Evolutionary conservation across 179 eudicot species (phyloP), one percentile per base, ranked within the genome.

Genomic region (Heliamphora pulchella): DNA sequence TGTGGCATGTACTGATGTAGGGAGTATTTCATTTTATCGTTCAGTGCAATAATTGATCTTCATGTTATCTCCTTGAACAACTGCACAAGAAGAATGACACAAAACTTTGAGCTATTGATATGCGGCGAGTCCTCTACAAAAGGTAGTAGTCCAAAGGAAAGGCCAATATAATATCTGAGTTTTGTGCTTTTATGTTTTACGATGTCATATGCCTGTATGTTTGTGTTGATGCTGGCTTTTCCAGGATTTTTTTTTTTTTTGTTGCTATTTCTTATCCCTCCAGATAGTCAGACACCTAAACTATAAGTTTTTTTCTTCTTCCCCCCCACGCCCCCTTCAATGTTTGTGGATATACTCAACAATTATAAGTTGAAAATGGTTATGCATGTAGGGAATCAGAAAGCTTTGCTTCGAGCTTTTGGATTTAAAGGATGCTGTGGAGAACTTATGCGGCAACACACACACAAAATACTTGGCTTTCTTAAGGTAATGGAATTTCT

Each of bases 351-450:
- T 14, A 10, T 13, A 61, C 18, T 64, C 66, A 44, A 9, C 41
- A 0, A 5, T 76, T 76, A 75, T 61, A 59, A 8, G 8, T 76
- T 59, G 55, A 41, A 71, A 13, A 53, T 79, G 47, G 68, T 53
- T 71, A 50, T 18, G 72, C 71, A 9, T 82, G 84, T 85, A 96
- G 99, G 99, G 97, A 79, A 91, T 94, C 82, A 89, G 99, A 85
- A 91, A 89, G 83, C 88, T 94, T 44, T 96, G 99, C 67, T 94
- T 93, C 83, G 97, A 94, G 90, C 94, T 96, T 87, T 80, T 96
- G 91, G 98, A 96, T 89, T 86, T 96, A 81, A 96, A 96, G 88
- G 99, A 96, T 86, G 93, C 99, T 0, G 99, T 92, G 79, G 99
- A 96, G 81, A 91, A 96, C 88, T 85, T 96, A 79, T 91, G 96